Conservation (phyloP, 108 stramenopile genomes). For the Phaeodactylum tricornutum region DNA sequence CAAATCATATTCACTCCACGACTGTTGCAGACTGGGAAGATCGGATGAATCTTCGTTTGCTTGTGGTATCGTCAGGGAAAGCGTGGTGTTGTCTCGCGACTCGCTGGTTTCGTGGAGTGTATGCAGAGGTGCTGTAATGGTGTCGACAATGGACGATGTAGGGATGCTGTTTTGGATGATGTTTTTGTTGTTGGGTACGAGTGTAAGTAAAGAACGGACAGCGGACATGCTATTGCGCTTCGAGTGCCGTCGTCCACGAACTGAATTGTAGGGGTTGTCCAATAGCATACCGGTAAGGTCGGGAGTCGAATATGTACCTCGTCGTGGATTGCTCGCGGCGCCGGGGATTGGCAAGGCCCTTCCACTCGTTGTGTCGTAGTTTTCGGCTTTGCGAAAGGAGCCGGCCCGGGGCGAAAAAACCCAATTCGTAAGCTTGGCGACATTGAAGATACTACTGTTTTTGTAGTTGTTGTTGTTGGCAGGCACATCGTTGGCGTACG, state of each 20-base stretch:
- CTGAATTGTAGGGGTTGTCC: conserved; percentile 9
- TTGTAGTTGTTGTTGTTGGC: too few relatives aligned
- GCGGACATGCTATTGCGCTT: conserved; percentile 5
- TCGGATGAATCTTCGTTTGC: background rate
- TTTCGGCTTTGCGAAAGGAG: background rate
- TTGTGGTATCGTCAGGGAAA: background rate
- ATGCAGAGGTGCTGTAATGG: background rate
- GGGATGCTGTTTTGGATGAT: background rate
- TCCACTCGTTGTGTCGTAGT: too few relatives aligned
- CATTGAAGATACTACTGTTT: background rate
- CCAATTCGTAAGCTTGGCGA: background rate
- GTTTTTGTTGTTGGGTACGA: conserved; percentile 8
- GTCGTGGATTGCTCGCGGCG: too few relatives aligned
- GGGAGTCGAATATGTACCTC: background rate
- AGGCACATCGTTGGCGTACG: too few relatives aligned
- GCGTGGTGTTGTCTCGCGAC: background rate
- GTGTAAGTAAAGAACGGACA: conserved; percentile 11
- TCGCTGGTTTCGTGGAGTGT: background rate
- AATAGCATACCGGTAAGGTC: conserved; percentile 1
- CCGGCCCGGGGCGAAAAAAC: background rate
- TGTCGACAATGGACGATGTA: background rate
- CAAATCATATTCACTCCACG: background rate
- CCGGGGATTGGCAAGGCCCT: too few relatives aligned
- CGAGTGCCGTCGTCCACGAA: conserved; percentile 4
- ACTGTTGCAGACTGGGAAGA: background rate